Conservation (phyloP, 306 rosid genomes). For the Gleditsia sinensis region DNA sequence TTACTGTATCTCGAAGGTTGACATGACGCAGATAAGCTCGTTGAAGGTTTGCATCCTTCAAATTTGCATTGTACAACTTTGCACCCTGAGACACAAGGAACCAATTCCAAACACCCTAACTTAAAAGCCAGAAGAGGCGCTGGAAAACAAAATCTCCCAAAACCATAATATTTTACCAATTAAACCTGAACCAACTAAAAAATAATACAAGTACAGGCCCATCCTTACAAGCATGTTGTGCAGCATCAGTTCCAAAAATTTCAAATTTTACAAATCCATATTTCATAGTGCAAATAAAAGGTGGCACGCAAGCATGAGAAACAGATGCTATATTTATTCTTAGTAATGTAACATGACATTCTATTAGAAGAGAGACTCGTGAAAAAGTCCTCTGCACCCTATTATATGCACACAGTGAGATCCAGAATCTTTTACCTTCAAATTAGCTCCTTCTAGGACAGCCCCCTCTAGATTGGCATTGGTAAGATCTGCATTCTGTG, state of each 20-base stretch:
- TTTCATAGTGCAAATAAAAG: not conserved
- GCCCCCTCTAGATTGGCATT: constrained; percentile 96
- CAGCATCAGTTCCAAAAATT: constrained; percentile 21
- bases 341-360: not conserved
- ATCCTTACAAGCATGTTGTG: constrained; percentile 5
- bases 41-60: constrained; percentile 88
- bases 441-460: constrained; percentile 87
- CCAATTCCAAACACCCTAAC: constrained; percentile 16
- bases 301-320: not conserved
- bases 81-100: constrained; percentile 67
- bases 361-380: constrained; percentile 9
- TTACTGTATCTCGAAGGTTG: constrained; percentile 77
- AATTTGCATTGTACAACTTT: constrained; percentile 73
- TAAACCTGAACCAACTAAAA: not conserved
- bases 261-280: not conserved
- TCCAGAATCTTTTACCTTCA: constrained; percentile 65
- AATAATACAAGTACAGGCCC: not conserved
- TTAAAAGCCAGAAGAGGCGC: not conserved
- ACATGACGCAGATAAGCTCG: constrained; percentile 87
- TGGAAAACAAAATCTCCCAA: not conserved
- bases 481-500: constrained; percentile 92
- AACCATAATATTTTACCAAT: not conserved
- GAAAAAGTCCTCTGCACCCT: constrained; percentile 1
- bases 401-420: constrained; percentile 14
- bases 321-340: not conserved